Percentiles rank a stretch among this genome's conserved stretches.
These are phyloP conservation scores for Elsinoe arachidis DNA, from an alignment of 2,329 filamentous ascomycete species.

Conservation along the genomic window DNA sequence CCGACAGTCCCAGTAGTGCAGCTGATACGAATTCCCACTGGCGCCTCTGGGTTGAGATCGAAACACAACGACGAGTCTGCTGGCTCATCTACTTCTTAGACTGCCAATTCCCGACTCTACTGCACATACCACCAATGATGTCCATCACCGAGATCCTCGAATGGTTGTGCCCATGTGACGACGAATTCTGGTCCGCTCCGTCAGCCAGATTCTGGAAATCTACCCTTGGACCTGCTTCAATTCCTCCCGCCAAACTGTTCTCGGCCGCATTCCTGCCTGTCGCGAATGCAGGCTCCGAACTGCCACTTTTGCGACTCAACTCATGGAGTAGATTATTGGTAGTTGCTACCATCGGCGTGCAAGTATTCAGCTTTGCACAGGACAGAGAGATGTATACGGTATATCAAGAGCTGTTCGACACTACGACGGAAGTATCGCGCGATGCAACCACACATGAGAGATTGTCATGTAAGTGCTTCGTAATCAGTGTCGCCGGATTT, in stretches of 20 bases:
- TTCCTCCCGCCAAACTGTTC: neutral
- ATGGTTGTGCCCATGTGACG: neutral
- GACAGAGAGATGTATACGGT: neutral
- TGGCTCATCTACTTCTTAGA: neutral
- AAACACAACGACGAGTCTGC: neutral
- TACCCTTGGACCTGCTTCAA: neutral
- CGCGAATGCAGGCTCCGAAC: neutral
- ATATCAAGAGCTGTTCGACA: neutral
- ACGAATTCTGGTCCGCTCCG: neutral
- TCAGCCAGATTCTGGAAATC: neutral
- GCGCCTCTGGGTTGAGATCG: neutral
- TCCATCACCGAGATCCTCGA: neutral
- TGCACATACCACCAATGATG: neutral
- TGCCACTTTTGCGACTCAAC: neutral
- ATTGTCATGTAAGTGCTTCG: neutral
- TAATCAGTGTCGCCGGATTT: no score
- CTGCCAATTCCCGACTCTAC: neutral
- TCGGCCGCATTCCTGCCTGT: neutral
- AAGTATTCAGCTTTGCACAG: neutral
- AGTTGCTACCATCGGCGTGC: neutral
- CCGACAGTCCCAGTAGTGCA: neutral
- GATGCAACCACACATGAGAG: neutral
- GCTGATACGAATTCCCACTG: neutral
- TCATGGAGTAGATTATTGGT: neutral
- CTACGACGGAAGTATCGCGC: neutral